Evolutionary conservation across 1,284 basidiomycete species (phyloP), one percentile per base, ranked within the genome.

Genomic region (Uromyces viciae-fabae): DNA sequence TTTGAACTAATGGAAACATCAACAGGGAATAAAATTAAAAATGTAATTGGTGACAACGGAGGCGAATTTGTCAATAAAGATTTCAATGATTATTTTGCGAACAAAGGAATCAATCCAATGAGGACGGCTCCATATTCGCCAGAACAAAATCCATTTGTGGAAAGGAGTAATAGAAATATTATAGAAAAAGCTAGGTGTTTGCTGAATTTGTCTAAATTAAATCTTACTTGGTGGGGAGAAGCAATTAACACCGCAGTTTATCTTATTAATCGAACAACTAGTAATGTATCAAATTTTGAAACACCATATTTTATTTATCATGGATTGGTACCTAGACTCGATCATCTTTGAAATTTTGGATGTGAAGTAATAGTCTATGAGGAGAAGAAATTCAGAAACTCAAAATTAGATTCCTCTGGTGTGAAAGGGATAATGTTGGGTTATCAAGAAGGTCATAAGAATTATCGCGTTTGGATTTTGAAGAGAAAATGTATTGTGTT

Each of bases 401-500:
- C 66, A 15, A 69, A 69, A 43, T 36, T 69, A n/a, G 3, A 5
- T 7, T 22, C 66, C 4, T 17, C 66, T 22, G 66, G 66, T 38
- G 11, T n/a, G 42, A 69, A 46, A 42, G 66, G 66, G 25, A 69
- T 42, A 3, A 42, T 69, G 36, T 14, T 69, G 3, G 66, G 66
- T 14, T 69, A 69, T 69, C 38, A 40, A n/a, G 42, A 69, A 28
- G 66, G 66, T 66, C 66, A 69, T n/a, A 40, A 42, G 19, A 69
- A 69, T 69, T 62, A 62, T 62, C 58, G 28, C 14, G 36, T 62
- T 5, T 62, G 58, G 58, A 33, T 33, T 7, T 62, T 28, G 5
- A 62, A 62, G 58, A 49, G 22, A 49, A 62, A 62, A 5, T 62
- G 58, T 31, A 33, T 62, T 7, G 36, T 5, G 19, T 62, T 17